Base-by-base conservation (phyloP, 2,329 filamentous ascomycete species). In the Alternaria burnsii region DNA sequence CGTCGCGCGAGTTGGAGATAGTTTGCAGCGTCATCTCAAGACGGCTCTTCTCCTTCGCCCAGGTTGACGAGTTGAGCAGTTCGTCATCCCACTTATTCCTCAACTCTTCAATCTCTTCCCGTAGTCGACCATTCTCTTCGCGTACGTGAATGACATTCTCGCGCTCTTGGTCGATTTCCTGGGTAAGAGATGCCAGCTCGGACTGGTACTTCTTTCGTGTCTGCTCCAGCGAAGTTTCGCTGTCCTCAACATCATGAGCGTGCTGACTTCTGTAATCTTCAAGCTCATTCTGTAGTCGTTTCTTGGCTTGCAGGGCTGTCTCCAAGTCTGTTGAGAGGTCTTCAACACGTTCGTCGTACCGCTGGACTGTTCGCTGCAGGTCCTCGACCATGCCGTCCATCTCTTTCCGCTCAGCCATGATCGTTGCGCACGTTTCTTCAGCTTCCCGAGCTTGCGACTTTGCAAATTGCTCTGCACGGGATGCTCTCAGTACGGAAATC, bases 81-180 rank as follows among this genome's bases (percentile, higher is more conserved):
- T 99, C 94, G 71, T 98, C 93, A 73, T 99, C 95, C 94, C 95
- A 98, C 81, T 98, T 98, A 69, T 90, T 93, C 67, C 95, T 89
- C 59, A 98, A 86, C 71, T 97, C 93, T 71, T 99, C 95, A 24
- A 98, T 88, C 79, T 99, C 95, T 76, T 98, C 94, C n/a, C 94
- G 90, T 54, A 99, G 85, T 44, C 93, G 89, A 16, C 90, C 87
- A 66, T 94, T 96, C 79, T 97, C 94, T 36, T 91, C 88, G 69
- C 95, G 84, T 24, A 93, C 86, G 86, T 94, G 86, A 82, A 97
- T 81, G 83, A 91, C 85, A 84, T 96, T 94, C 76, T 98, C 94
- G 36, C 95, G 91, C 70, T 97, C 94, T 62, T 97, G 87, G 76
- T 98, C 94, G 26, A 99, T 88, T 80, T 99, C 95, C 71, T 94